Evolutionary conservation across 768 basidiomycete species (phyloP), one percentile per base, ranked within the genome.

Genomic region (Macrolepiota fuliginosa): DNA sequence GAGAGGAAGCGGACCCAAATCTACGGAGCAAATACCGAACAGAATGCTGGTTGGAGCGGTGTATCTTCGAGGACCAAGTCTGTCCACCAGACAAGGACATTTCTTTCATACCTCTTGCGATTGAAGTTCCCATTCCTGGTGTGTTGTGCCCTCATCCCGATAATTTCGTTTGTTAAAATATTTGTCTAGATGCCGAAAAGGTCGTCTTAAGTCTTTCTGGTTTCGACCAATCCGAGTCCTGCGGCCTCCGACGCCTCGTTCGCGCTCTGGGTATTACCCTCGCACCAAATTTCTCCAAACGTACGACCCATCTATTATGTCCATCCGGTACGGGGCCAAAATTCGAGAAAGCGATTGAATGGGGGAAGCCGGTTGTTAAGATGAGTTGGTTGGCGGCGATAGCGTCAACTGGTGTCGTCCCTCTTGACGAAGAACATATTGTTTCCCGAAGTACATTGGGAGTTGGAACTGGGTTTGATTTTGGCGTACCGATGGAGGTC

Each of bases 41-140:
- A 0, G 95, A 97, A 72, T 96, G 92, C 70, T 98, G 95, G 95
- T 78, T 98, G 1, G 95, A 98, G 71, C 83, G 83, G 47, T 96
- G 92, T 67, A 81, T 94, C 13, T 88, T 84, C 57, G 86, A 88
- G 61, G 89, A 91, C 49, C 80, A 83, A n/a, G 74, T 96, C 54
- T 88, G 90, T 68, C 71, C 75, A 17, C 77, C 84, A 0, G 83
- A 86, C 1, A 89, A 90, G 46, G 87, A 93, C 64, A 70, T 91
- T 12, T 83, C 86, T 0, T 94, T 92, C 67, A 73, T 73, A 3
- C 94, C 94, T 1, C 76, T 97, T 15, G 74, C 66, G 3, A 79
- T 88, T 2, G 56, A 73, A 4, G 76, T 77, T 4, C 93, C 94
- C 11, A 70, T 94, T 35, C 68, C 76, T 39, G 84, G 91, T 89